phyloP scores from a whole-genome alignment of 768 basidiomycete genomes.

The Pisolithus orientalis region DNA sequence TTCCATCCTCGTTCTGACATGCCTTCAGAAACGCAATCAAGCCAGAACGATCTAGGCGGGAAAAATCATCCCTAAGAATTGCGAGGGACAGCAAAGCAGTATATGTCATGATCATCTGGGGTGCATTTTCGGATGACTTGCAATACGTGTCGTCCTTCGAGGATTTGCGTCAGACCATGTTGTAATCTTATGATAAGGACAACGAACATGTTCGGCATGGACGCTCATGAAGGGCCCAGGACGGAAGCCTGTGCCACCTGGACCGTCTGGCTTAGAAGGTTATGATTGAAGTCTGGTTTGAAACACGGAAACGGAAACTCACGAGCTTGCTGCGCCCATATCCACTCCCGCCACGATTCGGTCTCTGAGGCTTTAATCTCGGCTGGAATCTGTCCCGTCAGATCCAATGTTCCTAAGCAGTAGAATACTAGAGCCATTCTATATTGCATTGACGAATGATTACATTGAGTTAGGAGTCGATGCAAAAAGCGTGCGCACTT shows the following conservation, averaged over 20 bases:
- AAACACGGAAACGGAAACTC: conserved; percentile 7
- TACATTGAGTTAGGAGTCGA: conserved; percentile 9
- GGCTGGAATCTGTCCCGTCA: conserved; percentile 46
- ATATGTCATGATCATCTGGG: conserved; percentile 92
- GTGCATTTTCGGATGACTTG: conserved; percentile 49
- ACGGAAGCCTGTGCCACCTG: conserved; percentile 62
- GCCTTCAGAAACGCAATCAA: conserved; percentile 59
- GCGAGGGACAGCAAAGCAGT: conserved; percentile 80
- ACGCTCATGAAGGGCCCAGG: conserved; percentile 69
- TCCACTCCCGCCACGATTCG: conserved; percentile 71
- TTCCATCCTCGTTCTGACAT: conserved; percentile 79
- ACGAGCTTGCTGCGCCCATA: conserved; percentile 85
- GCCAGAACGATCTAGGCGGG: conserved; percentile 59
- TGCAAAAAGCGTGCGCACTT: conserved; percentile 39
- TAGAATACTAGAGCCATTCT: conserved; percentile 89
- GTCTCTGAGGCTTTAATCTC: conserved; percentile 44
- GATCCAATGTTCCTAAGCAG: conserved; percentile 77
- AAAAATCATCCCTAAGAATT: conserved; percentile 82
- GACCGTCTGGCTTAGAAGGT: conserved; percentile 32
- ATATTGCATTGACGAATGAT: conserved; percentile 6
- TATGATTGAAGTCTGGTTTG: background rate
- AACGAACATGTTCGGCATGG: conserved; percentile 11
- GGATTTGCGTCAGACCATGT: conserved; percentile 4
- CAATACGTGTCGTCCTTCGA: conserved; percentile 31
- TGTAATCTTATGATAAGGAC: background rate